Percentiles rank a stretch among this genome's conserved stretches.
Evolutionary conservation across 352 stramenopile species (phyloP).

Genomic region (Elongisporangium prolatum): DNA sequence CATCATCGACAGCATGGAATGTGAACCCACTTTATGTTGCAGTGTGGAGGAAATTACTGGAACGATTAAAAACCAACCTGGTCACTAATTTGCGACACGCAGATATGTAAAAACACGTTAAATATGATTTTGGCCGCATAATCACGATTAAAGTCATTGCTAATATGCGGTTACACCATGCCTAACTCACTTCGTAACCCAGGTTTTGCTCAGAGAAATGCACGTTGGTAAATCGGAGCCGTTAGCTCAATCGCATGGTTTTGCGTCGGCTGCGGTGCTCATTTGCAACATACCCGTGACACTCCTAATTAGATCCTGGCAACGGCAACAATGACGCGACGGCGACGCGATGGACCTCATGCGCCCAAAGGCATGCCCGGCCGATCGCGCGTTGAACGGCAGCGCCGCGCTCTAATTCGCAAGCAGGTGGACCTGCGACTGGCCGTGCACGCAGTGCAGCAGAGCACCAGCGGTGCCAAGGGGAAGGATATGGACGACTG

Average conservation of each 20-base stretch:
- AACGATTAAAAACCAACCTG: neutral
- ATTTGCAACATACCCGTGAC: no score
- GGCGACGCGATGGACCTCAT: neutral
- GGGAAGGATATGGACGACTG: conserved; percentile 17
- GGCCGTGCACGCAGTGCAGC: conserved; percentile 20
- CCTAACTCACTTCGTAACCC: neutral
- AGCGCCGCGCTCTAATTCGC: conserved; percentile 32
- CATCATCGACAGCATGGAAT: neutral
- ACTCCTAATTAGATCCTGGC: neutral
- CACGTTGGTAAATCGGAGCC: neutral
- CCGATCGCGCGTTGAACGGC: conserved; percentile 23
- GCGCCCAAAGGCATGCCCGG: conserved; percentile 25
- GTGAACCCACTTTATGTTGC: neutral
- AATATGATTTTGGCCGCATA: neutral
- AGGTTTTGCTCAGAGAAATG: neutral
- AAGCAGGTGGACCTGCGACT: conserved; percentile 55
- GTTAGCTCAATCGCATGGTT: neutral
- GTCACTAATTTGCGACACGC: neutral
- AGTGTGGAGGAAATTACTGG: neutral
- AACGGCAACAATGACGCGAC: neutral
- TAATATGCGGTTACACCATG: neutral
- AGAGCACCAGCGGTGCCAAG: conserved; percentile 4
- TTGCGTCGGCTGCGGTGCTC: no score
- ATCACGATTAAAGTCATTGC: neutral
- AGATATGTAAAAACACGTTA: neutral